These are phyloP conservation scores for Fusarium kyushuense DNA, from an alignment of 2,329 filamentous ascomycete genomes.

Conservation along the genomic window DNA sequence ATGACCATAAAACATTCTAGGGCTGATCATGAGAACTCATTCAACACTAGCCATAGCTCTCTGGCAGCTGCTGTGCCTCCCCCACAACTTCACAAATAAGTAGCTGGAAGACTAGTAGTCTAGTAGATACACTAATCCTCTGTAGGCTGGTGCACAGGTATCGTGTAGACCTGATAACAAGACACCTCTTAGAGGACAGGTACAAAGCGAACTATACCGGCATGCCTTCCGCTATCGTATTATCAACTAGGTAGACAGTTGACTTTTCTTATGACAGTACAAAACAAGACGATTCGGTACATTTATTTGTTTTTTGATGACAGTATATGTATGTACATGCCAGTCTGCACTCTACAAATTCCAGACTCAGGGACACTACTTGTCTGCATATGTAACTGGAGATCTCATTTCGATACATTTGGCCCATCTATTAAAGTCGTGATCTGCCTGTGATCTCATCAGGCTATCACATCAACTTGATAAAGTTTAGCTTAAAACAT, in stretches of 20 bases:
- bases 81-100: slow-evolving; percentile 7
- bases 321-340: too few relatives aligned
- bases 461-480: too few relatives aligned
- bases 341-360: too few relatives aligned
- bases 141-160: not conserved
- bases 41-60: slow-evolving; percentile 1
- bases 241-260: not conserved
- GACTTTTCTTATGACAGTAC: too few relatives aligned
- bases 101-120: slow-evolving; percentile 5
- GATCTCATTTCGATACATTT: too few relatives aligned
- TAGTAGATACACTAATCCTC: not conserved
- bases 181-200: not conserved
- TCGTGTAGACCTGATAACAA: not conserved
- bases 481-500: too few relatives aligned
- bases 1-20: not conserved
- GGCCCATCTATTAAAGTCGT: too few relatives aligned
- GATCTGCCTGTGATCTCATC: too few relatives aligned
- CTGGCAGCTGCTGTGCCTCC: not conserved
- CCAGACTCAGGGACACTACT: too few relatives aligned
- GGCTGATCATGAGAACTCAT: slow-evolving; percentile 18
- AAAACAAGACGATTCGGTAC: too few relatives aligned
- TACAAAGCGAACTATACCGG: not conserved
- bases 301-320: too few relatives aligned
- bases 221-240: not conserved
- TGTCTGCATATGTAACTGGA: too few relatives aligned